These are phyloP conservation scores for Zalerion maritima DNA, from an alignment of 495 filamentous ascomycete species.

Conservation along the genomic window DNA sequence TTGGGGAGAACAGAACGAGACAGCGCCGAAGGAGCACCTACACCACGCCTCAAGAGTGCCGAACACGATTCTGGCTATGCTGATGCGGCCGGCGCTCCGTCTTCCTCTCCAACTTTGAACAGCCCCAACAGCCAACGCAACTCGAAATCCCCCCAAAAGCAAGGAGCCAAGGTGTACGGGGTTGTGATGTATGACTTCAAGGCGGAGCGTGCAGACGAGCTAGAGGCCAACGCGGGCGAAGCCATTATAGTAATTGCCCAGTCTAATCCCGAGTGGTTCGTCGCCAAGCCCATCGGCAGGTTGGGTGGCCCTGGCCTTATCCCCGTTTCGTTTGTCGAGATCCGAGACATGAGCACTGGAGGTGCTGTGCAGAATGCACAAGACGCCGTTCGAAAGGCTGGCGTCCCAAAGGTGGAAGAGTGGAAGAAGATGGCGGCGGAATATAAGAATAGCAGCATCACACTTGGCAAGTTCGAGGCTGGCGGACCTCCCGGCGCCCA, in stretches of 20 bases:
- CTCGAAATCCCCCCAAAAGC: slow-evolving; percentile 43
- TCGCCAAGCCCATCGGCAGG: slow-evolving; percentile 93
- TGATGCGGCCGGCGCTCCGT: slow-evolving; percentile 32
- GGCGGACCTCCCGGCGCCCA: slow-evolving; percentile 27
- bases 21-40: slow-evolving; percentile 53
- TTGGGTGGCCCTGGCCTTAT: slow-evolving; percentile 90
- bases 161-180: slow-evolving; percentile 86
- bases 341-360: slow-evolving; percentile 83
- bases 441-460: slow-evolving; percentile 98
- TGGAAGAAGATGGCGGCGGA: slow-evolving; percentile 99
- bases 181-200: slow-evolving; percentile 95
- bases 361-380: slow-evolving; percentile 67
- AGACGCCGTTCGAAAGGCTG: slow-evolving; percentile 76
- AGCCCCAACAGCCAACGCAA: slow-evolving; percentile 29
- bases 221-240: slow-evolving; percentile 89
- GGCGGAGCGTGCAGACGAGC: slow-evolving; percentile 84
- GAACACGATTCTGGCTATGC: slow-evolving; percentile 72
- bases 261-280: slow-evolving; percentile 99
- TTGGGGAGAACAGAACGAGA: slow-evolving; percentile 84
- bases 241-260: slow-evolving; percentile 97
- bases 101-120: slow-evolving; percentile 15
- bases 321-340: slow-evolving; percentile 93
- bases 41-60: slow-evolving; percentile 33
- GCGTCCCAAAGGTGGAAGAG: slow-evolving; percentile 94
- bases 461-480: slow-evolving; percentile 74